phyloP scores from a whole-genome alignment of 495 filamentous ascomycete species.

The Friedmanniomyces simplex region DNA sequence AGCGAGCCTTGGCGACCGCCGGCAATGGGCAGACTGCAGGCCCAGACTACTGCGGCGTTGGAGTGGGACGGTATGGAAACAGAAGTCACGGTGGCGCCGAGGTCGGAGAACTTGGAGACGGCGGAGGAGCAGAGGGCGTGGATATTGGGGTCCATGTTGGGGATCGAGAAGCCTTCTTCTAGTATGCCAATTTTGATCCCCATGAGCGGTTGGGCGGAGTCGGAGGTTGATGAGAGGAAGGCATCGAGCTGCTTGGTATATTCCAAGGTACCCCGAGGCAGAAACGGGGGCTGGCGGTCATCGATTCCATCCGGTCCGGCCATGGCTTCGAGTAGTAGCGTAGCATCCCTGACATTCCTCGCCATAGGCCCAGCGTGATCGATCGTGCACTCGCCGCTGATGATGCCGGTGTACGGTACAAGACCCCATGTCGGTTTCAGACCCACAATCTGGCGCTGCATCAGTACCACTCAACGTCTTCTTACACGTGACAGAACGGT shows the following conservation, averaged over 20 bases:
- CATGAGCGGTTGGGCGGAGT: constrained; percentile 35
- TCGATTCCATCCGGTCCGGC: constrained; percentile 49
- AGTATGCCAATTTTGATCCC: constrained; percentile 37
- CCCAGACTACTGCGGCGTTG: constrained; percentile 1
- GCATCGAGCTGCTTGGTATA: constrained; percentile 24
- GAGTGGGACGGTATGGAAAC: constrained; percentile 44
- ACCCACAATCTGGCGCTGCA: constrained; percentile 20
- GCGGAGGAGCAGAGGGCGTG: constrained; percentile 35
- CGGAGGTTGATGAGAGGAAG: background rate
- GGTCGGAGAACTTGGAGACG: constrained; percentile 35
- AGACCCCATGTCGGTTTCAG: constrained; percentile 30
- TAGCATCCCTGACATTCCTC: constrained; percentile 41
- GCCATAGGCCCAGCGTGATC: constrained; percentile 34
- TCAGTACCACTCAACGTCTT: too few relatives aligned
- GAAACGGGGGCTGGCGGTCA: constrained; percentile 35
- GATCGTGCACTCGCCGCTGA: constrained; percentile 29
- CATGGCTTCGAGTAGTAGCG: constrained; percentile 42
- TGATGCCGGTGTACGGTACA: constrained; percentile 28
- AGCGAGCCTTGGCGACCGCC: background rate
- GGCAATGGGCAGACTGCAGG: background rate
- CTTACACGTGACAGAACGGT: background rate
- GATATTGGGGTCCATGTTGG: constrained; percentile 36
- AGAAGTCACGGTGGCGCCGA: constrained; percentile 43
- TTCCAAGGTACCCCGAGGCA: background rate
- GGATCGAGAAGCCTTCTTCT: constrained; percentile 39